Evolutionary conservation across 495 filamentous ascomycete species (phyloP).

Genomic region (Penicillium bialowiezense): DNA sequence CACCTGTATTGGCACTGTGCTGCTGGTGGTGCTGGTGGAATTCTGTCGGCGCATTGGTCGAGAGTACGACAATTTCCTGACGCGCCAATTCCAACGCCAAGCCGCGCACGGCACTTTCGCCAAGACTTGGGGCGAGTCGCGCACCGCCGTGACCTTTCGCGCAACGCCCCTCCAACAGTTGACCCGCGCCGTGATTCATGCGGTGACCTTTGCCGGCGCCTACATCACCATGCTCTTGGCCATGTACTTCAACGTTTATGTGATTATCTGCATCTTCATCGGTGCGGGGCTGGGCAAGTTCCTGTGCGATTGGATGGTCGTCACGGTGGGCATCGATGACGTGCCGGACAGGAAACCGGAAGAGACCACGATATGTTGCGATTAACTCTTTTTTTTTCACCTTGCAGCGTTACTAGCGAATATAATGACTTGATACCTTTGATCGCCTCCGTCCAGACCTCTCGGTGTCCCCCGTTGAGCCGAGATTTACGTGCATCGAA

Average conservation of each 20-base stretch:
- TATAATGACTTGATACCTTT: background rate
- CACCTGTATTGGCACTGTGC: slow-evolving; percentile 62
- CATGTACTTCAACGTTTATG: slow-evolving; percentile 60
- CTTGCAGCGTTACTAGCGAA: background rate
- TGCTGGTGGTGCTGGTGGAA: slow-evolving; percentile 60
- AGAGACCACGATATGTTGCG: slow-evolving; percentile 11
- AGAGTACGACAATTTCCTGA: slow-evolving; percentile 56
- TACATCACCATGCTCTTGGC: slow-evolving; percentile 66
- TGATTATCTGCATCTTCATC: slow-evolving; percentile 60
- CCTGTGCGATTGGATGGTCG: slow-evolving; percentile 48
- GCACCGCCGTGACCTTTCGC: slow-evolving; percentile 32
- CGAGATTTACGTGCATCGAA: no score
- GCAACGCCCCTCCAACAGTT: slow-evolving; percentile 54
- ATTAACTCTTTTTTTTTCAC: background rate
- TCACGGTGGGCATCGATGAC: slow-evolving; percentile 10
- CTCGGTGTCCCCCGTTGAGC: no score
- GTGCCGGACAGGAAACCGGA: slow-evolving; percentile 4
- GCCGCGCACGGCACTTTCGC: slow-evolving; percentile 16
- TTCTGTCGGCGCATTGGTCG: slow-evolving; percentile 52
- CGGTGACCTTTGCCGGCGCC: slow-evolving; percentile 59
- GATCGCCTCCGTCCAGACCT: no score
- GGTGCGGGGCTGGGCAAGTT: slow-evolving; percentile 57
- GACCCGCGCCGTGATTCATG: slow-evolving; percentile 55
- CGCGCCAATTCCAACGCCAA: slow-evolving; percentile 39
- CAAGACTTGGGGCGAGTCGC: slow-evolving; percentile 7